These are phyloP conservation scores for Salinomyces thailandicus DNA, from an alignment of 2,329 filamentous ascomycete species.

Conservation along the genomic window DNA sequence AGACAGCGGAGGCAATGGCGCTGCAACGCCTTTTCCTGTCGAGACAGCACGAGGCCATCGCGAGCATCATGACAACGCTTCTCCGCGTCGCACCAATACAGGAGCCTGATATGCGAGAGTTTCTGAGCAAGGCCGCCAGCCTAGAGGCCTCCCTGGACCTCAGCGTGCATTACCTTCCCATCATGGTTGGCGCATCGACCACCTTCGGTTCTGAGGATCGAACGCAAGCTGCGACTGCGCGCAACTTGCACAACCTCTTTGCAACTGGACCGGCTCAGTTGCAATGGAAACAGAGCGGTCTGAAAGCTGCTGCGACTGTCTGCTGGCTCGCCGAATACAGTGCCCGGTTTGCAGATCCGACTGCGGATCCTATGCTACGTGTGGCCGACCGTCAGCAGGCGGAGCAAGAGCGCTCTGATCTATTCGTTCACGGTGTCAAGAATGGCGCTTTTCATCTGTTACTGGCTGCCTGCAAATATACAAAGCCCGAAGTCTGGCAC, in stretches of 20 bases:
- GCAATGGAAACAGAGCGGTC: conserved; percentile 60
- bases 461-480: conserved; percentile 70
- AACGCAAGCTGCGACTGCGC: conserved; percentile 45
- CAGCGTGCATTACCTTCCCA: conserved; percentile 70
- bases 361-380: conserved; percentile 33
- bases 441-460: conserved; percentile 91
- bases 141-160: conserved; percentile 64
- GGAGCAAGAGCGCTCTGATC: conserved; percentile 53
- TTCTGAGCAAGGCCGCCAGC: conserved; percentile 58
- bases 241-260: conserved; percentile 60
- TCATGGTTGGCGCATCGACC: conserved; percentile 64
- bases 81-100: conserved; percentile 2
- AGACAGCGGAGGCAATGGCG: conserved; percentile 66
- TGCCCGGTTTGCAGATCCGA: conserved; percentile 49
- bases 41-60: conserved; percentile 81
- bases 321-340: conserved; percentile 94
- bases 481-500: conserved; percentile 72
- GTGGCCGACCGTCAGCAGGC: conserved; percentile 53
- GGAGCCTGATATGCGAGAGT: conserved; percentile 57
- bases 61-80: conserved; percentile 67
- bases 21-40: conserved; percentile 70
- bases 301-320: conserved; percentile 67
- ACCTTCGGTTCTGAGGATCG: conserved; percentile 67
- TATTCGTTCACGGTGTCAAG: conserved; percentile 61
- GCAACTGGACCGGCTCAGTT: conserved; percentile 56